These are phyloP conservation scores for Pueraria montana DNA, from an alignment of 306 rosid species.

Conservation along the genomic window DNA sequence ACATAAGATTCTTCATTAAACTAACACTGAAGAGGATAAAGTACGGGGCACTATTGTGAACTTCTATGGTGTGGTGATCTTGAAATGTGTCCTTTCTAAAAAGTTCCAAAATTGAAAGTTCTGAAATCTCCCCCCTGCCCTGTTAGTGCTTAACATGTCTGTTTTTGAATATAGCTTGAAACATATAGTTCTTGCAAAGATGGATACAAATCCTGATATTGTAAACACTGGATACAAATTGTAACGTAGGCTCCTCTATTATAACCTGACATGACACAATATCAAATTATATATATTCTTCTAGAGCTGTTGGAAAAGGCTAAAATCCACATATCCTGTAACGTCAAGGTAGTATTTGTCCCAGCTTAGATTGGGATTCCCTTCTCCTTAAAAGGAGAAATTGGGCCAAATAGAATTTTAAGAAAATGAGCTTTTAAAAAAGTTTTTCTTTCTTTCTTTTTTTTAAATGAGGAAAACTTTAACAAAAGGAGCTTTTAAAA, in stretches of 20 bases:
- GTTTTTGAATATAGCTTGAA: neutral
- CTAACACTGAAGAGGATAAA: neutral
- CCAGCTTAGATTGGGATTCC: neutral
- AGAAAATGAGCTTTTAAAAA: neutral
- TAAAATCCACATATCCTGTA: neutral
- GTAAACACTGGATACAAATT: slow-evolving; percentile 7
- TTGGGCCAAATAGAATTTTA: neutral
- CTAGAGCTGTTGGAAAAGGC: slow-evolving; percentile 9
- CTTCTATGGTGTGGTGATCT: neutral
- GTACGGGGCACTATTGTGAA: neutral
- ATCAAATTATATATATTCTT: neutral
- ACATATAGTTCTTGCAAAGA: neutral
- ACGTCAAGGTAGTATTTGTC: neutral
- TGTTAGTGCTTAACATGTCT: slow-evolving; percentile 5
- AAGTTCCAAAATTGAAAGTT: neutral
- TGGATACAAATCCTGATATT: neutral
- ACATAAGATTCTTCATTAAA: neutral
- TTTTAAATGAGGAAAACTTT: neutral
- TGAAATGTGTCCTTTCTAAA: neutral
- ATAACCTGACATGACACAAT: neutral
- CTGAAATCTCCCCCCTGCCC: neutral
- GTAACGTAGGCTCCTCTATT: slow-evolving; percentile 1
- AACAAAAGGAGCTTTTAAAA: neutral
- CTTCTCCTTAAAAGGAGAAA: neutral
- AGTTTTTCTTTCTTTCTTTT: neutral